Evolutionary conservation across 371 early-diverging fungal species (phyloP), one percentile per base, ranked within the genome.

Genomic region (Actinomortierella ambigua): DNA sequence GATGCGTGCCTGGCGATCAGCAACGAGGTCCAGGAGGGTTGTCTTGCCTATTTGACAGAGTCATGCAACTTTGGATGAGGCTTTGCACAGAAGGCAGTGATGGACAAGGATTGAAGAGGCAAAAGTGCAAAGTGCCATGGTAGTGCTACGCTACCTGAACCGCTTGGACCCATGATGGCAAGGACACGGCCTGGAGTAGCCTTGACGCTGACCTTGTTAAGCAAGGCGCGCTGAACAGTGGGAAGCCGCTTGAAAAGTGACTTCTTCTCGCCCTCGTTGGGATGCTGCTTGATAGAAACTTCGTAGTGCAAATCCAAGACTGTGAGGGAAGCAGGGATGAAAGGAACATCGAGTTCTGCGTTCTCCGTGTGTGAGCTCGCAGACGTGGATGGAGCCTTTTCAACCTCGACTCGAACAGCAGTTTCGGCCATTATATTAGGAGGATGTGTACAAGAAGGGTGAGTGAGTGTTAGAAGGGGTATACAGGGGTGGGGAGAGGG

Each of bases 151-250:
- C 0, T 59, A 69, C 69, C 69, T 53, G 87, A 85, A 17, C 87
- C 87, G 43, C 85, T 87, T 1, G 92, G 87, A 7, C 93, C 95
- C 88, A 94, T 87, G 65, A 95, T 90, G 22, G 90, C 91, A 65
- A 86, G 76, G 29, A 94, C 83, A 52, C 91, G 83, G 9, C 96
- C 96, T 2, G 94, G 87, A 8, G 76, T 62, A 3, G 89, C 93
- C 44, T 82, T 65, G 2, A 92, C 94, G 2, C 79, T 71, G 2
- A 92, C 76, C 11, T 81, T 79, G 3, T 84, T 71, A 1, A 96
- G 78, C 23, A 71, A 39, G 2, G 62, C 66, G 7, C 66, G 57
- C 44, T 71, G 65, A 13, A 71, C 50, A 40, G 59, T 55, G 44
- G 63, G 71, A 17, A 40, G 20, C 43, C 49, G 65, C 66, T 71